These are phyloP conservation scores for Neofusicoccum cordaticola DNA, from an alignment of 2,329 filamentous ascomycete genomes.

Conservation along the genomic window DNA sequence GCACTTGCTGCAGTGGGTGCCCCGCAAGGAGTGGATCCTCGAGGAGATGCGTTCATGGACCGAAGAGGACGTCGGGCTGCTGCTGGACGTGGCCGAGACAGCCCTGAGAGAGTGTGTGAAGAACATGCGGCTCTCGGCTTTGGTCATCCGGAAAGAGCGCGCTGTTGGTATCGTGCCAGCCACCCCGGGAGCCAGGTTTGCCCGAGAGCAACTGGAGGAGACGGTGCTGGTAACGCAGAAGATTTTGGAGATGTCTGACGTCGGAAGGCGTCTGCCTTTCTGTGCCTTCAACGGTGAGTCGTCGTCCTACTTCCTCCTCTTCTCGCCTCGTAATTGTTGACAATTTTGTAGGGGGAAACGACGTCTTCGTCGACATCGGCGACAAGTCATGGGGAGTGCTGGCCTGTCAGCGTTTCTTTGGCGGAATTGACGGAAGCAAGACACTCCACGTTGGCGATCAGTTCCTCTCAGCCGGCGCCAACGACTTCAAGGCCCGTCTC, in stretches of 20 bases:
- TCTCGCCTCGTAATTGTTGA: neutral
- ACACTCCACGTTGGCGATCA: constrained; percentile 95
- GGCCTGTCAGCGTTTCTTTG: constrained; percentile 89
- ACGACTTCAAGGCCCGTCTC: constrained; percentile 93
- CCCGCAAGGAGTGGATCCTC: constrained; percentile 67
- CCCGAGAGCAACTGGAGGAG: constrained; percentile 88
- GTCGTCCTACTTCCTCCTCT: neutral
- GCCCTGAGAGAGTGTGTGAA: constrained; percentile 79
- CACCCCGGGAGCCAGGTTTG: constrained; percentile 68
- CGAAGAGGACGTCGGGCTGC: constrained; percentile 69
- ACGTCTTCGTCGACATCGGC: constrained; percentile 97
- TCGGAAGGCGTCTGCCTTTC: constrained; percentile 72
- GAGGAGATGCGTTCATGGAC: constrained; percentile 76
- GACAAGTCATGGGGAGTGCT: constrained; percentile 96
- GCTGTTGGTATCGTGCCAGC: constrained; percentile 51
- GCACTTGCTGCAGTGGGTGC: constrained; percentile 61
- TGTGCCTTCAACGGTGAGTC: constrained; percentile 84
- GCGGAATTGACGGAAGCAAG: constrained; percentile 68
- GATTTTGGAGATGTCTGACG: constrained; percentile 76
- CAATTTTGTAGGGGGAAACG: constrained; percentile 66
- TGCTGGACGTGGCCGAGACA: constrained; percentile 87
- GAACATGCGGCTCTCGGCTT: constrained; percentile 75
- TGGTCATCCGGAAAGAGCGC: constrained; percentile 81
- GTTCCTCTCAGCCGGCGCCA: constrained; percentile 90
- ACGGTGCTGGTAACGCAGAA: constrained; percentile 93